These are phyloP conservation scores for Polygonum aviculare DNA, from an alignment of 148 eudicot species.

Conservation along the genomic window DNA sequence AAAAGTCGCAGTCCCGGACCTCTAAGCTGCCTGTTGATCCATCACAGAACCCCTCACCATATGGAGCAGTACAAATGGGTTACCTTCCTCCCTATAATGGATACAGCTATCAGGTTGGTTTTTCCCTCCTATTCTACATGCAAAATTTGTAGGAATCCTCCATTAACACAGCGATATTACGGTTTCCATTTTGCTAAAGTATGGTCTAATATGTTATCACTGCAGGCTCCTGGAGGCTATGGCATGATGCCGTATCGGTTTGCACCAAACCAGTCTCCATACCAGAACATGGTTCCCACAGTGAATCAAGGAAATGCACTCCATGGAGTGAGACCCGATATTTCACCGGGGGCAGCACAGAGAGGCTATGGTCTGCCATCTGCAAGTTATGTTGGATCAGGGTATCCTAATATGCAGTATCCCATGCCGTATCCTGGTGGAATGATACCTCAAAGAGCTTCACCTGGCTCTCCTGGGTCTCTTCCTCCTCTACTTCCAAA, in stretches of 20 bases:
- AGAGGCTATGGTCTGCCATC: constrained; percentile 49
- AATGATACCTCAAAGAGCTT: constrained; percentile 51
- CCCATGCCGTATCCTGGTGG: constrained; percentile 68
- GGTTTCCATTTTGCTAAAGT: background rate
- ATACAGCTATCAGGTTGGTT: constrained; percentile 84
- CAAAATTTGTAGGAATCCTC: background rate
- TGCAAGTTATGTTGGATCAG: constrained; percentile 44
- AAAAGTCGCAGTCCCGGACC: constrained; percentile 38
- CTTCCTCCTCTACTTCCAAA: constrained; percentile 26
- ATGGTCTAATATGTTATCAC: background rate
- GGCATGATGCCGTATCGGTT: constrained; percentile 79
- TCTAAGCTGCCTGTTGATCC: constrained; percentile 27
- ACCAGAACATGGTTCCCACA: constrained; percentile 39
- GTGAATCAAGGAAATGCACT: constrained; percentile 58
- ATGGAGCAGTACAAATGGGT: constrained; percentile 51
- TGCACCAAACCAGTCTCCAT: constrained; percentile 62
- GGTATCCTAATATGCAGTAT: constrained; percentile 60
- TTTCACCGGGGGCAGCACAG: constrained; percentile 42
- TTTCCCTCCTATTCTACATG: background rate
- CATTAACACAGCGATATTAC: too few species aligned
- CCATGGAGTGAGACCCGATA: constrained; percentile 60
- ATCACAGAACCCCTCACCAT: constrained; percentile 34
- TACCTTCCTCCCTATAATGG: constrained; percentile 49
- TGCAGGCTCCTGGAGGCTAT: constrained; percentile 73
- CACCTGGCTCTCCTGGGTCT: constrained; percentile 50